phyloP scores from a whole-genome alignment of 1,284 basidiomycete genomes.

The Veloboletus limbatus region DNA sequence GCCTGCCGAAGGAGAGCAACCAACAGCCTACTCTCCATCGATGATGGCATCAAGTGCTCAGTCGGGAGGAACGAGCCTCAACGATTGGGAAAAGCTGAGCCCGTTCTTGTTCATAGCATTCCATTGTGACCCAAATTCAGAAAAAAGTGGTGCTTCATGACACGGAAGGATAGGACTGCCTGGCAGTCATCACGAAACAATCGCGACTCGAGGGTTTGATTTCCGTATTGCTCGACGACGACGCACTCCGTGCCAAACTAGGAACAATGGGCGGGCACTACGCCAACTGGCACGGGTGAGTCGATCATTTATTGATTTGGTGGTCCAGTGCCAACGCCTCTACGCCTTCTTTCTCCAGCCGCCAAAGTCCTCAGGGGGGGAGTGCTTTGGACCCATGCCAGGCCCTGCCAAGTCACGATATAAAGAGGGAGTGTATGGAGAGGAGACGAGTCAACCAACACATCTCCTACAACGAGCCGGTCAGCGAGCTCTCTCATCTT shows the following conservation, averaged over 20 bases:
- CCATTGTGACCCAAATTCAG: neutral
- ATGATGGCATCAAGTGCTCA: constrained; percentile 6
- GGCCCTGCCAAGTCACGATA: constrained; percentile 4
- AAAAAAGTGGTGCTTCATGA: neutral
- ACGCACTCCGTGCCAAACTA: neutral
- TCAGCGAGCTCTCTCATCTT: constrained; percentile 9
- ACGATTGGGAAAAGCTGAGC: neutral
- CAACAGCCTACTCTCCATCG: neutral
- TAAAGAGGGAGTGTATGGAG: constrained; percentile 11
- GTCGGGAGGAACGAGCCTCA: neutral
- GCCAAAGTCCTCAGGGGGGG: neutral
- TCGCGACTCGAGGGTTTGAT: constrained; percentile 13
- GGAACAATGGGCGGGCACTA: constrained; percentile 7
- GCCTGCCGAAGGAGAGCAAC: neutral
- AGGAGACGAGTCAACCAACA: constrained; percentile 2
- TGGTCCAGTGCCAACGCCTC: neutral
- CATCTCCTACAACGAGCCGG: constrained; percentile 2
- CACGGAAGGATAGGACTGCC: no score
- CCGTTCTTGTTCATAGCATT: neutral
- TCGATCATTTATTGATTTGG: constrained; percentile 1
- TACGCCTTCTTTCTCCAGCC: neutral
- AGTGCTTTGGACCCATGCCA: neutral
- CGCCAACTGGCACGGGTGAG: neutral
- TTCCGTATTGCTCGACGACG: neutral
- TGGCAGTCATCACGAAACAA: neutral